Conservation (phyloP, 495 filamentous ascomycete species). For the Clohesyomyces aquaticus region DNA sequence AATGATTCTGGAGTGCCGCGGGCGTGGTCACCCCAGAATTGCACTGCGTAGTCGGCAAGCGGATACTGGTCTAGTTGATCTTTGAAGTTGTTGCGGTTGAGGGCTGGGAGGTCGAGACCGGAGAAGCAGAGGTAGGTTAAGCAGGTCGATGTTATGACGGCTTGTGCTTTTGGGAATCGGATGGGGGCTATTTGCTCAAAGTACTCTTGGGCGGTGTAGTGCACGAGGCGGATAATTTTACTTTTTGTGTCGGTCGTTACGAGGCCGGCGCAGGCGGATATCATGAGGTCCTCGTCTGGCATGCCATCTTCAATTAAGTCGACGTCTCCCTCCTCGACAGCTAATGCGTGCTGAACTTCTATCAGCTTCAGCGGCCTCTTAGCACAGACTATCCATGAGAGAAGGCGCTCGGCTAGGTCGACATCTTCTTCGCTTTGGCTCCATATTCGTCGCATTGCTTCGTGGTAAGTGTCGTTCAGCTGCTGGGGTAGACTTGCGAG, state of each 20-base stretch:
- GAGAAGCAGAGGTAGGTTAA: background rate
- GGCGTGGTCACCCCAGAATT: background rate
- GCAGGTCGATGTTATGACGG: background rate
- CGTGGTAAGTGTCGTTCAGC: background rate
- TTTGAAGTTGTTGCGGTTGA: background rate
- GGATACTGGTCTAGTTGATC: background rate
- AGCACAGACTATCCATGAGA: background rate
- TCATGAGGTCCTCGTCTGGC: conserved; percentile 47
- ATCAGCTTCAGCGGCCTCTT: background rate
- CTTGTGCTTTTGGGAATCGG: background rate
- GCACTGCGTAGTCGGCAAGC: background rate
- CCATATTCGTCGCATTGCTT: background rate
- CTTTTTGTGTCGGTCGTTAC: conserved; percentile 55
- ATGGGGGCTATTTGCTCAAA: background rate
- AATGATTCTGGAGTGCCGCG: background rate
- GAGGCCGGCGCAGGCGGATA: conserved; percentile 57
- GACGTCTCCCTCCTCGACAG: conserved; percentile 41
- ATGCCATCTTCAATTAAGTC: conserved; percentile 51
- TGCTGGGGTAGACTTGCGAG: background rate
- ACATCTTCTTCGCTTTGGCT: background rate
- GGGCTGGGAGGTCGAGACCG: background rate
- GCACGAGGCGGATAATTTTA: conserved; percentile 55
- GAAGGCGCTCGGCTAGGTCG: background rate
- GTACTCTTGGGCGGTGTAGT: conserved; percentile 44
- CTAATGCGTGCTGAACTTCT: conserved; percentile 57